These are phyloP conservation scores for Ampelocalamus luodianensis DNA, from an alignment of 176 grass and related monocot genomes.

Conservation along the genomic window DNA sequence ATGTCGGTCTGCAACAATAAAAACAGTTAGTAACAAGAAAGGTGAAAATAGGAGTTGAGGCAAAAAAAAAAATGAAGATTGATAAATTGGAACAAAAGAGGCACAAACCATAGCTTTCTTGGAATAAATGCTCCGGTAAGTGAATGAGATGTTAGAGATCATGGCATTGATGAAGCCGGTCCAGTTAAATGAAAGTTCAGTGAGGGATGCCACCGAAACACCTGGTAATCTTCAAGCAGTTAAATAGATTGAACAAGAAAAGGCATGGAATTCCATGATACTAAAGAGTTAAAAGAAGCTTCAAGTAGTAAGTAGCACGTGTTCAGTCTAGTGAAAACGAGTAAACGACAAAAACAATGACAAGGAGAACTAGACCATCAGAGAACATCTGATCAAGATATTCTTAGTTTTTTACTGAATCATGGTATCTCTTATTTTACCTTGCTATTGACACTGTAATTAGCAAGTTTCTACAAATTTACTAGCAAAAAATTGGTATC, in stretches of 20 bases:
- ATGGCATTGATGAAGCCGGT: slow-evolving; percentile 95
- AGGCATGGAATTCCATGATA: background rate
- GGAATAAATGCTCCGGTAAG: slow-evolving; percentile 97
- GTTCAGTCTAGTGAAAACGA: slow-evolving; percentile 17
- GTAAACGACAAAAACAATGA: slow-evolving; percentile 8
- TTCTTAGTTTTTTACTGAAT: slow-evolving; percentile 7
- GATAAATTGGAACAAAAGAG: slow-evolving; percentile 18
- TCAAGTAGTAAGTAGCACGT: background rate
- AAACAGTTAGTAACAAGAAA: slow-evolving; percentile 14
- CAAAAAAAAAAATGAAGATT: slow-evolving; percentile 15
- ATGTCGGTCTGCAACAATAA: slow-evolving; percentile 85
- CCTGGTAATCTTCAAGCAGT: slow-evolving; percentile 62
- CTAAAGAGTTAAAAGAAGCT: background rate
- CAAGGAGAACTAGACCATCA: background rate
- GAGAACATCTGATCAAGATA: slow-evolving; percentile 8
- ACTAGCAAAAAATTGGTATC: background rate
- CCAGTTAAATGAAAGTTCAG: slow-evolving; percentile 98
- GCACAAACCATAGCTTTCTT: slow-evolving; percentile 97
- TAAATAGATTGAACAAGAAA: slow-evolving; percentile 42
- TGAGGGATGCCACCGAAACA: slow-evolving; percentile 97
- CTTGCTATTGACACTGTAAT: background rate
- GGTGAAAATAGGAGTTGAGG: background rate
- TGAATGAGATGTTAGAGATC: slow-evolving; percentile 99
- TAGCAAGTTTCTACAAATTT: slow-evolving; percentile 10
- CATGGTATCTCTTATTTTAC: background rate